phyloP scores from a whole-genome alignment of 2,329 filamentous ascomycete genomes.

The Xylariaceae sp. region DNA sequence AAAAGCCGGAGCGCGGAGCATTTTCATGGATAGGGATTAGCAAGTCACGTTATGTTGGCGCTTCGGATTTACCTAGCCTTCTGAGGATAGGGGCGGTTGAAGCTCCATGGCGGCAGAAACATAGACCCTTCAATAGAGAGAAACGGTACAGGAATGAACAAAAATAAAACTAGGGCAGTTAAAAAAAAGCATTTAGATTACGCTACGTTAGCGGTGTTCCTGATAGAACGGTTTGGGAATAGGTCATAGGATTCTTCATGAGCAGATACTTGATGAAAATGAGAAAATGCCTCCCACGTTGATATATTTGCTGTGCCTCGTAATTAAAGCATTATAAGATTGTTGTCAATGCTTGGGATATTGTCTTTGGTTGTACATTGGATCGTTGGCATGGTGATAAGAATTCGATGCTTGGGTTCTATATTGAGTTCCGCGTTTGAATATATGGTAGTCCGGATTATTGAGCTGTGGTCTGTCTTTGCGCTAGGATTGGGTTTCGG shows the following conservation, averaged over 20 bases:
- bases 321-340: neutral
- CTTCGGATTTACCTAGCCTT: conserved; percentile 16
- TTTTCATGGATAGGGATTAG: conserved; percentile 25
- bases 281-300: conserved; percentile 10
- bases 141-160: conserved; percentile 27
- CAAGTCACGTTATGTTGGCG: conserved; percentile 21
- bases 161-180: conserved; percentile 20
- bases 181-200: no score
- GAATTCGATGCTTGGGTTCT: no score
- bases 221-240: no score
- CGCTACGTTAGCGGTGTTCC: no score
- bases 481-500: no score
- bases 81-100: conserved; percentile 11
- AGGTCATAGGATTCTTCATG: no score
- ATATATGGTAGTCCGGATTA: no score
- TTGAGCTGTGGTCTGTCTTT: no score
- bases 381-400: no score
- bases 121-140: conserved; percentile 29
- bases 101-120: conserved; percentile 15
- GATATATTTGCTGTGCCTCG: neutral
- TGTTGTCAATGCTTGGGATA: no score
- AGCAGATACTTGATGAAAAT: conserved; percentile 11
- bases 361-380: no score
- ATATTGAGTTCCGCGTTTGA: no score
- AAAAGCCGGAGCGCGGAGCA: conserved; percentile 16